Evolutionary conservation across 73 alveolate species (phyloP).

Genomic region (Paramecium caudatum): DNA sequence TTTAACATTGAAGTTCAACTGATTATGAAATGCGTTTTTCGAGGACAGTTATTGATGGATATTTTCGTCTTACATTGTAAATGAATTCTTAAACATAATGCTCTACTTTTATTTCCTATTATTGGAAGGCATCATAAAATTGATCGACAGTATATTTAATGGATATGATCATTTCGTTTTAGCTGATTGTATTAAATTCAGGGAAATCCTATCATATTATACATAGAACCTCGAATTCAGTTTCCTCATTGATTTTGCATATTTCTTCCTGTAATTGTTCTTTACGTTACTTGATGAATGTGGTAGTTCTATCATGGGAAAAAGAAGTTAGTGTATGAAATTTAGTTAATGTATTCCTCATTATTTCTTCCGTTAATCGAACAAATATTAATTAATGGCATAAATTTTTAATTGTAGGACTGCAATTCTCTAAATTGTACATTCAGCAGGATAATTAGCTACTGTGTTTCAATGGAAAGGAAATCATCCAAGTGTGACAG

Average conservation of each 20-base stretch:
- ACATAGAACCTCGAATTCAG: slow-evolving; percentile 40
- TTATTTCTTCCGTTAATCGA: slow-evolving; percentile 49
- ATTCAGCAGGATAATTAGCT: slow-evolving; percentile 30
- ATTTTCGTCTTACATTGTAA: slow-evolving; percentile 59
- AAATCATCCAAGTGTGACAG: slow-evolving; percentile 33
- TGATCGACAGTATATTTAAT: slow-evolving; percentile 5
- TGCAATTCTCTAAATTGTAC: background rate
- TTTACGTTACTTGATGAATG: background rate
- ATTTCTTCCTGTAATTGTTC: slow-evolving; percentile 30
- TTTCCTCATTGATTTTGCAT: slow-evolving; percentile 4
- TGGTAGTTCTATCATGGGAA: slow-evolving; percentile 6
- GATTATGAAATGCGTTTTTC: slow-evolving; percentile 48
- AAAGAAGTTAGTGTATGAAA: slow-evolving; percentile 16
- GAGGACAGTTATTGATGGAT: slow-evolving; percentile 29
- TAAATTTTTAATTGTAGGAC: slow-evolving; percentile 5
- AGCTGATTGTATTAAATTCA: slow-evolving; percentile 6
- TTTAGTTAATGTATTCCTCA: slow-evolving; percentile 34
- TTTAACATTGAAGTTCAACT: background rate
- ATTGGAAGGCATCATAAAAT: slow-evolving; percentile 14
- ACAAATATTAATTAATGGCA: slow-evolving; percentile 49
- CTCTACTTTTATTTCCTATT: slow-evolving; percentile 18
- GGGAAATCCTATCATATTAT: slow-evolving; percentile 24
- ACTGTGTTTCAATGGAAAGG: slow-evolving; percentile 61
- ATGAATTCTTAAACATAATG: slow-evolving; percentile 54
- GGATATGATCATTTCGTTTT: slow-evolving; percentile 18